These are phyloP conservation scores for Saccharomyces eubayanus DNA, from an alignment of 805 yeast genomes.

Conservation along the genomic window DNA sequence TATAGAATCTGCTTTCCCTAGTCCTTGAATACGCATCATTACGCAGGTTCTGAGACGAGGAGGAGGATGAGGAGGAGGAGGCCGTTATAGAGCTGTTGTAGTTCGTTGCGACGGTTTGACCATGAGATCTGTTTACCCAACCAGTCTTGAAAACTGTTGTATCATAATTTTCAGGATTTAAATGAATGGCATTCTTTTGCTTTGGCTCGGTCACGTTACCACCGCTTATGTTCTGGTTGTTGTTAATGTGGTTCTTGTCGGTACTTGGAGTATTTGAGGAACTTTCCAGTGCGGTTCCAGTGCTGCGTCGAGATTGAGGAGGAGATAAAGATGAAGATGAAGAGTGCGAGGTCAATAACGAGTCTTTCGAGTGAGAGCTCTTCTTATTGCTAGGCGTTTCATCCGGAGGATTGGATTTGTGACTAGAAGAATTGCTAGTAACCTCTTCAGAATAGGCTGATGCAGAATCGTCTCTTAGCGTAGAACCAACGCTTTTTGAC, in stretches of 20 bases:
- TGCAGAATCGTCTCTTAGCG: conserved; percentile 3
- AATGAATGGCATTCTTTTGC: conserved; percentile 2
- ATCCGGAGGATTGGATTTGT: not conserved
- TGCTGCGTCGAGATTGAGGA: not conserved
- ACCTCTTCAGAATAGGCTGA: conserved; percentile 4
- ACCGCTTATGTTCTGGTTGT: not conserved
- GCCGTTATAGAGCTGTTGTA: conserved; percentile 4
- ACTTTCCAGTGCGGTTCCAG: not conserved
- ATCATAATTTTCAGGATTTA: conserved; percentile 32
- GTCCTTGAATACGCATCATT: conserved; percentile 1
- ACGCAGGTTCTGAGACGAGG: conserved; percentile 1
- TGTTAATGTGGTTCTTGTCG: not conserved
- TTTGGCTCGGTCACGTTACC: not conserved
- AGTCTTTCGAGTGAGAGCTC: not conserved
- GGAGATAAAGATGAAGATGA: not conserved
- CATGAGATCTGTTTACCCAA: conserved; percentile 49
- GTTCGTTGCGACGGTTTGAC: conserved; percentile 11
- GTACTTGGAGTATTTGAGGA: not conserved
- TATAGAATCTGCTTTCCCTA: conserved; percentile 24
- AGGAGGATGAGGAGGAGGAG: conserved; percentile 4
- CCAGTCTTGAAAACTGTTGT: conserved; percentile 40
- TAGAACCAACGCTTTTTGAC: conserved; percentile 3
- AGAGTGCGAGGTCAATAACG: not conserved
- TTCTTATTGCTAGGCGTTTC: not conserved
- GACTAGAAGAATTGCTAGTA: conserved; percentile 1